phyloP scores from a whole-genome alignment of 495 filamentous ascomycete genomes.

The Annulohypoxylon nitens region DNA sequence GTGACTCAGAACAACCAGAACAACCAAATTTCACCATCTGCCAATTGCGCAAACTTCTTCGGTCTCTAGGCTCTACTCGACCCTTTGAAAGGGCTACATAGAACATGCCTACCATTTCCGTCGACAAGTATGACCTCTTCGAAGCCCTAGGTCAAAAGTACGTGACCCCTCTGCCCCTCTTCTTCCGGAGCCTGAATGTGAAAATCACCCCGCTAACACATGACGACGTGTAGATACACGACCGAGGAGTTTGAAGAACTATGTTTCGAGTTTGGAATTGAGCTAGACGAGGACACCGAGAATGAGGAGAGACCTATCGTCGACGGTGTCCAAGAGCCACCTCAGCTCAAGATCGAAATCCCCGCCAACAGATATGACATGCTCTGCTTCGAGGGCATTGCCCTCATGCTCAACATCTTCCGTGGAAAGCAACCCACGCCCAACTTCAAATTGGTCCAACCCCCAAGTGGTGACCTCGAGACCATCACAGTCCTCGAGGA shows the following conservation, averaged over 20 bases:
- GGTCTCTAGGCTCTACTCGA: conserved; percentile 34
- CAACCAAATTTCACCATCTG: conserved; percentile 13
- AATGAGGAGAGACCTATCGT: conserved; percentile 77
- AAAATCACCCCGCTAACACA: conserved; percentile 37
- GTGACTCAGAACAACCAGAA: conserved; percentile 29
- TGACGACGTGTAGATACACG: conserved; percentile 72
- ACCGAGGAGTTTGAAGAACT: conserved; percentile 95
- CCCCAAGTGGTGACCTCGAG: conserved; percentile 78
- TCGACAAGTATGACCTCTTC: conserved; percentile 95
- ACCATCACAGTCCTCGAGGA: conserved; percentile 83
- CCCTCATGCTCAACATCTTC: conserved; percentile 96
- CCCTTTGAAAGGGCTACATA: conserved; percentile 29
- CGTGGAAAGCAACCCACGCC: conserved; percentile 77
- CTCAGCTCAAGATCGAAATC: conserved; percentile 98
- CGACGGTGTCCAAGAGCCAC: conserved; percentile 83
- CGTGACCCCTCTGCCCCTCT: conserved; percentile 53
- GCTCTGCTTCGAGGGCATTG: conserved; percentile 98
- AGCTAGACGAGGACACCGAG: conserved; percentile 95
- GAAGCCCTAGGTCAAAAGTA: conserved; percentile 91
- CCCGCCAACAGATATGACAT: conserved; percentile 99
- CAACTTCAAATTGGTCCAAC: conserved; percentile 79
- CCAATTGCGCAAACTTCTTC: conserved; percentile 31
- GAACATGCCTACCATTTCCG: conserved; percentile 90
- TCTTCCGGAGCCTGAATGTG: conserved; percentile 9
- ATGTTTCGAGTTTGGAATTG: conserved; percentile 99